A percentile compares a stretch with the other conserved stretches of the same genome.
These are phyloP conservation scores for Trichoderma oligosporum DNA, from an alignment of 2,329 filamentous ascomycete genomes.

Conservation along the genomic window DNA sequence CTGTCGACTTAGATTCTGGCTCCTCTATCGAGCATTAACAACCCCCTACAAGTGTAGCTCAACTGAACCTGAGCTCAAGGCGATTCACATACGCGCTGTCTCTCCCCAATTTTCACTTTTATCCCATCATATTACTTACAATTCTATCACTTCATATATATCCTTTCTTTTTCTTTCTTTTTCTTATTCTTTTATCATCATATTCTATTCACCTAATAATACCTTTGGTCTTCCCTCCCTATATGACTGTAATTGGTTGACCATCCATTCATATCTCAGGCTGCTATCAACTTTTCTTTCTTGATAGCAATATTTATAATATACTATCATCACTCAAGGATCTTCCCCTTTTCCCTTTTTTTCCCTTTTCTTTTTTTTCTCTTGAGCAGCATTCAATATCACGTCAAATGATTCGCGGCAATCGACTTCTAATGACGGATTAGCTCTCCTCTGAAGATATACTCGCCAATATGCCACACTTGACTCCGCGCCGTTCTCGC, in stretches of 20 bases:
- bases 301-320: too few species aligned
- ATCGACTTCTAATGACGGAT: not conserved
- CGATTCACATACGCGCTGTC: conserved; percentile 5
- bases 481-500: conserved; percentile 26
- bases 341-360: not conserved
- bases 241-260: too few species aligned
- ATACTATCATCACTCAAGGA: not conserved
- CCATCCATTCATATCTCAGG: too few species aligned
- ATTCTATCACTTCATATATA: not conserved
- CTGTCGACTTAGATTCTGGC: not conserved
- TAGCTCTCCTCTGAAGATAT: not conserved
- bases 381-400: not conserved
- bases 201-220: not conserved
- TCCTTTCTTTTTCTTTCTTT: not conserved
- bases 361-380: not conserved
- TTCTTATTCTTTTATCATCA: not conserved
- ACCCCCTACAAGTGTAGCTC: not conserved
- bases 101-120: not conserved
- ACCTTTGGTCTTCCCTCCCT: not conserved
- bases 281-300: too few species aligned
- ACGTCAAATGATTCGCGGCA: not conserved
- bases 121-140: not conserved
- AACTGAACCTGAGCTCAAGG: not conserved
- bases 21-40: conserved; percentile 15
- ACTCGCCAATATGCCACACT: conserved; percentile 22